Evolutionary conservation across 305 asterid species (phyloP), one percentile per base, ranked within the genome.

Genomic region (Fraxinus dipetala): DNA sequence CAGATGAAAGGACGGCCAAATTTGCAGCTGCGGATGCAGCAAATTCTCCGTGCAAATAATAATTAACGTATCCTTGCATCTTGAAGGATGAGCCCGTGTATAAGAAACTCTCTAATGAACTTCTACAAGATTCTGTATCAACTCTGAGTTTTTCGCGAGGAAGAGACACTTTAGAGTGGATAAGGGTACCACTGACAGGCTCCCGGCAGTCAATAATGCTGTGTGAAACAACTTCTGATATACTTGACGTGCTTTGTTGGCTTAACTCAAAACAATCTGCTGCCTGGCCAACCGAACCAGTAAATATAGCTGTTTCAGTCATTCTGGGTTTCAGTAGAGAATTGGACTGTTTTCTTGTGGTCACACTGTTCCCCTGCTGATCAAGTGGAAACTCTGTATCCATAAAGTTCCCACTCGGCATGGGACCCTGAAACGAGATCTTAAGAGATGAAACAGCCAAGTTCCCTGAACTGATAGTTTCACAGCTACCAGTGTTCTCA

Each of bases 21-120:
- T 85, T 92, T 72, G 97, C 97, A 80, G 98, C 98, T 67, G 99
- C 99, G 31, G 98, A 89, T 26, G 98, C 98, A 86, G 96, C 92
- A 83, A 95, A 93, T 78, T 95, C 97, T 85, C 99, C 99, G 85
- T 96, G 98, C 75, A 87, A 79, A 87, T 93, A 96, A 81, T 85
- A 78, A 88, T 96, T 96, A 43, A 92, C 79, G 74, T 93, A 95
- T 75, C 92, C 93, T 43, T 91, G 89, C 81, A 82, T 69, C 67
- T 89, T 92, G 87, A 96, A 96, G 82, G 94, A 91, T 76, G 90
- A 91, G n/a, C 99, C 98, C 90, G 31, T 88, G 92, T 86, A 95
- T 45, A 78, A 80, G 86, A 76, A 86, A 72, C 79, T 85, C 78
- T 81, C 84, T 24, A 65, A 75, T 48, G 80, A 82, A 80, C 73